Evolutionary conservation across 2,329 filamentous ascomycete species (phyloP), one percentile per base, ranked within the genome.

Genomic region (Cladosporium oxysporum): DNA sequence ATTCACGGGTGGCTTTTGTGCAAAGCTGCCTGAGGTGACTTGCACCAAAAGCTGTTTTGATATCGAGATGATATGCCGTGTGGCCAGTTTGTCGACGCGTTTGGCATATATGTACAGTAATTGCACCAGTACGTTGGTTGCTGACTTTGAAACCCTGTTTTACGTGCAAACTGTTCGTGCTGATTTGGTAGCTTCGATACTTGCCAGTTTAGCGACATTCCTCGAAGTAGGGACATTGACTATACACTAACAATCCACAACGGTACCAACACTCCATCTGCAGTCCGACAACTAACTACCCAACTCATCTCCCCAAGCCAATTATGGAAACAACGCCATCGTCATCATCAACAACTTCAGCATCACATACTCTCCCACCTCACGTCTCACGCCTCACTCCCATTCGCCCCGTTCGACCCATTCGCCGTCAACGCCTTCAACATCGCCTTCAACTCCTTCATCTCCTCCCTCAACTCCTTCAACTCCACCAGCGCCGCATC

Each of bases 401-500:
- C 41, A 4, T 47, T 23, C n/a, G 41, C n/a, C n/a, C 41, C 41
- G n/a, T 53, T 33, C 12, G 49, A 49, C 18, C 55, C 55, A 37
- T 55, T 44, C 2, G 31, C 55, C 31, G 29, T 33, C 63, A 60
- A 33, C n/a, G 55, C 69, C 66, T 69, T 69, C 11, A 76, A 47
- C 70, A 82, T 64, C 28, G 77, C 75, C 73, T 80, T 83, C 66
- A 84, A 66, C 74, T 82, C 81, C 37, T 72, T 71, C 18, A 84
- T 75, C 68, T 83, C 80, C 52, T 76, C 72, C 69, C 76, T 77
- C 72, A 84, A 66, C 69, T 79, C 77, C 68, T 76, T 76, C 23
- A 83, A 72, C 70, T 96, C 92, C 28, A 90, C 68, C n/a, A 92
- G 87, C 1, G 90, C 88, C 12, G 85, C 86, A 69, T 97, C 92